Base-by-base conservation (phyloP, 2,329 filamentous ascomycete genomes). In the Stachybotrys echinatus region DNA sequence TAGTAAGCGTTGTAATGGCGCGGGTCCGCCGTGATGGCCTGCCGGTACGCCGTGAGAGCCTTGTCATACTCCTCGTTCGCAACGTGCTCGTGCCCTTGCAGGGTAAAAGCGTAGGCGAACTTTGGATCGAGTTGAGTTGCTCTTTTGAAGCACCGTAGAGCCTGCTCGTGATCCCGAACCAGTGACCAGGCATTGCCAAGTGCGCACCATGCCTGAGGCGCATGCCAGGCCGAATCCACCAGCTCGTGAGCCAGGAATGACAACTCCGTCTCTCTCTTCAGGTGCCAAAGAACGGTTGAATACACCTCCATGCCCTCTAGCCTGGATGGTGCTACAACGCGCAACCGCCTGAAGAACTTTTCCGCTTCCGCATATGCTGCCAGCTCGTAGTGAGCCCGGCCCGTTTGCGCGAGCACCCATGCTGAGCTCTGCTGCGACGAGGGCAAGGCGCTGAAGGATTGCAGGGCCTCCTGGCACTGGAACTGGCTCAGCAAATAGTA, bases 1-100 rank as follows among this genome's bases (percentile, higher is more conserved):
- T 97, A 99, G 81, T 95, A 97, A n/a, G 92, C 94, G 64, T 96
- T 96, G 74, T 97, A 99, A 65, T 96, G 92, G 19, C 92, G 84
- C 49, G 81, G 84, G 62, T 99, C 92, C 1, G 89, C 90, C 42
- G 85, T 82, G 57, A 99, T 88, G 2, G 90, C 92, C 48, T 86
- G 83, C 31, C 95, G 84, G 67, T 96, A 99, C 2, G 90, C 87
- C 38, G 85, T 83, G 42, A 96, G 80, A 0, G 94, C 94, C 65
- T 96, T 96, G 65, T 97, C 92, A 62, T 94, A 96, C 66, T 99
- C 95, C 68, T 99, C 95, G 58, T 96, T 97, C 34, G 89, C 83
- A 42, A 97, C 87, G 65, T 96, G 90, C 65, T 99, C 94, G 65
- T 99, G 94, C 1, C 94, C 94, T 66, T 97, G 92, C 3, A 99